Evolutionary conservation across 1,139 yeast species (phyloP), one percentile per base, ranked within the genome.

Genomic region (Kazachstania sp.): DNA sequence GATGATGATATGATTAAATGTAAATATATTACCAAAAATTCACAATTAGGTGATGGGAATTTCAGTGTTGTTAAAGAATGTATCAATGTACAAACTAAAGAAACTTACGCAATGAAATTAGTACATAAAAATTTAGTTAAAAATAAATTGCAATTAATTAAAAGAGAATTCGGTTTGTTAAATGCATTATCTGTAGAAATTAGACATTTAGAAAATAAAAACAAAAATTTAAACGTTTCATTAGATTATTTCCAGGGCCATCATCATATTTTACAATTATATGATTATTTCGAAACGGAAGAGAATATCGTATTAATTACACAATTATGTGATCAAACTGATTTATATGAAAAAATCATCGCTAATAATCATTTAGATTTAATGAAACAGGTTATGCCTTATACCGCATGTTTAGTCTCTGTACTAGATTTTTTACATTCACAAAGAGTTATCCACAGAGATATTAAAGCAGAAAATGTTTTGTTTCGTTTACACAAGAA

Each of bases 401-500:
- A 74, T 45, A 63, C 75, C 41, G 66, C 68, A 28, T 69, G 75
- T 47, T 59, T 75, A 30, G 53, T 71, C 12, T 68, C 74, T 12
- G 92, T 95, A 0, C 70, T 88, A 42, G 71, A 73, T 13, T 84
- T 86, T 58, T 69, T 87, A 53, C 95, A 87, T 65, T 65, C 71
- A 6, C 81, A 83, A 54, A 79, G 81, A 45, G 79, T 87, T 42
- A 85, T 87, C 13, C 97, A 88, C 63, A 74, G 97, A 47, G 97
- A 88, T 63, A 72, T 88, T 52, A 88, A 88, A 65, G 95, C 96
- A 0, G 97, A 88, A 60, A 88, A 88, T 58, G 77, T 88, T 49
- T 69, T 88, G 47, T 75, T 87, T 58, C 54, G 69, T 45, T 46
- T 55, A 39, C 49, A 55, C 37, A 54, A 52, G 37, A 51, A 49